Evolutionary conservation across 768 basidiomycete genomes (phyloP), one percentile per base, ranked within the genome.

Genomic region (Brasilioporus rufonigricans): DNA sequence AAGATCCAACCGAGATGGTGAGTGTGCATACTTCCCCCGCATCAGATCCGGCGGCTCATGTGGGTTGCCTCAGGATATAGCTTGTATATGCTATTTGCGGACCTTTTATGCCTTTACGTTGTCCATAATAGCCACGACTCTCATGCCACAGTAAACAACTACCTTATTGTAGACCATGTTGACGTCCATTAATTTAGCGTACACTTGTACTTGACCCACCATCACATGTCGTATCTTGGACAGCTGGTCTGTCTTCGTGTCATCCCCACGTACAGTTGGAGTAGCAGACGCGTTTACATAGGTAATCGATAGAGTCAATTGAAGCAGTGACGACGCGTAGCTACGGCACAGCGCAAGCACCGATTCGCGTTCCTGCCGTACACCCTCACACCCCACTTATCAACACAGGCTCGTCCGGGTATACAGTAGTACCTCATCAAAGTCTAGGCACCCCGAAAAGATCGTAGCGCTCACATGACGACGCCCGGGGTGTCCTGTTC

Each of bases 1-100:
- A 52, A 55, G 26, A 71, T 71, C 18, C 71, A 66, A 45, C 69
- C 69, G 13, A 58, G 69, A 60, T 71, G 69, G 69, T 72, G 46
- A 53, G 69, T 49, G 13, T 2, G 32, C 40, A 16, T 50, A 26
- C 18, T 11, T n/a, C 46, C 24, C 9, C 19, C 32, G 12, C 9
- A 31, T 58, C 55, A 29, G 23, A 44, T 32, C 16, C 4, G 7
- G 2, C 7, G 8, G 36, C 44, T 61, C 19, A 14, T 4, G 36
- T 31, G 11, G 12, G n/a, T 19, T 19, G 21, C 29, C 32, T 16
- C 45, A 68, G 66, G 67, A 69, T 68, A 60, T 68, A 57, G 33
- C 45, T 38, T 33, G 35, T 39, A 41, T 49, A 24, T 19, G n/a
- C 24, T 19, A 40, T 26, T 45, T 14, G 33, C 50, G 7, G 31